phyloP scores from a whole-genome alignment of 345 rosid genomes.

The Anacardium occidentale region DNA sequence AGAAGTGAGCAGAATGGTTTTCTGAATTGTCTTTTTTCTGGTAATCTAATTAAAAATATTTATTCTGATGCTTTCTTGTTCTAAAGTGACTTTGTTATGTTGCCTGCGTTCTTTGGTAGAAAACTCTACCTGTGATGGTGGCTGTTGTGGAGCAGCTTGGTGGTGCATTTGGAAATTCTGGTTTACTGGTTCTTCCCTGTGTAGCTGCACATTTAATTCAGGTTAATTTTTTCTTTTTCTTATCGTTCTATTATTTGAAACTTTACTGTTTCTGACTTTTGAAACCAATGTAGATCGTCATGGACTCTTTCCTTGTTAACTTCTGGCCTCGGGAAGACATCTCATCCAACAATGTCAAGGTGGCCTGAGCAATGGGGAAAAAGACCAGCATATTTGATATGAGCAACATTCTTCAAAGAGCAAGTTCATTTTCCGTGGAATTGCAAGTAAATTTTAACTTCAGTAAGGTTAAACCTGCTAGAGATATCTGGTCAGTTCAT shows the following conservation, averaged over 20 bases:
- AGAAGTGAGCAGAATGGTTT: neutral
- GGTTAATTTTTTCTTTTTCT: constrained; percentile 34
- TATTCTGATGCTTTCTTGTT: neutral
- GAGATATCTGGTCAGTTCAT: neutral
- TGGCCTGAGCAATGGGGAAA: constrained; percentile 29
- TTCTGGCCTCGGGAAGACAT: constrained; percentile 44
- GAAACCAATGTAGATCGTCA: constrained; percentile 41
- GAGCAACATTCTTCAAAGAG: neutral
- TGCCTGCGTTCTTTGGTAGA: constrained; percentile 37
- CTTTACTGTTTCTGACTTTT: constrained; percentile 11
- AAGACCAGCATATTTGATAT: neutral
- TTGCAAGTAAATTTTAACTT: neutral
- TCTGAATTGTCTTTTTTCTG: neutral
- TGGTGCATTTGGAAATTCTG: constrained; percentile 85
- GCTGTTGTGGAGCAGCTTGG: constrained; percentile 86
- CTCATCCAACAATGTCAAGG: constrained; percentile 36
- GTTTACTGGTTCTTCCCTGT: constrained; percentile 88
- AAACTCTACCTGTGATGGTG: constrained; percentile 85
- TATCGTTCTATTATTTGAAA: neutral
- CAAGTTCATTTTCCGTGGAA: neutral
- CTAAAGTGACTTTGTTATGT: neutral
- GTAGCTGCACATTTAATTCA: constrained; percentile 85
- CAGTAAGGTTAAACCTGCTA: neutral
- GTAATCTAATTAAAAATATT: neutral
- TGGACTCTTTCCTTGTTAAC: constrained; percentile 63